phyloP scores from a whole-genome alignment of 495 filamentous ascomycete species.

The Symbiotaphrina buchneri region DNA sequence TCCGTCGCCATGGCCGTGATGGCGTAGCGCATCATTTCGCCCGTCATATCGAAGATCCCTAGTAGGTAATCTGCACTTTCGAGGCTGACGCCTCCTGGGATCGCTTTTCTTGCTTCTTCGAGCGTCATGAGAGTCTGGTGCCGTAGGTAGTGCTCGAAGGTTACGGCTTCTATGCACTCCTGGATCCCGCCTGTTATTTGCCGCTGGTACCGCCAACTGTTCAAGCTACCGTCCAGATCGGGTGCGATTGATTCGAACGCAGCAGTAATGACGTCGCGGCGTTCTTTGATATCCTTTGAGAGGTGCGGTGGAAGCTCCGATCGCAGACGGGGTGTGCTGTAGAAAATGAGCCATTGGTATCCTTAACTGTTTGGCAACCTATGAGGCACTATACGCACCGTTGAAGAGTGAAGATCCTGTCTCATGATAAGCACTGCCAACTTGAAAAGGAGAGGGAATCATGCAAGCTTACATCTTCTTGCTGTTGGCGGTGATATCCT shows the following conservation, averaged over 20 bases:
- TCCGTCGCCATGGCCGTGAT: conserved; percentile 55
- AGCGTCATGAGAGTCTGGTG: conserved; percentile 50
- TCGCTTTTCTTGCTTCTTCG: conserved; percentile 23
- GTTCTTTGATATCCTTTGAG: conserved; percentile 35
- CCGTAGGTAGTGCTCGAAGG: conserved; percentile 70
- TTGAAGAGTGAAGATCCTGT: conserved; percentile 81
- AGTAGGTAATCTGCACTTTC: conserved; percentile 74
- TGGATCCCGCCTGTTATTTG: conserved; percentile 64
- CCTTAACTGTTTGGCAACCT: background rate
- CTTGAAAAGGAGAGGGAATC: conserved; percentile 2
- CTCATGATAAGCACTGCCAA: conserved; percentile 2
- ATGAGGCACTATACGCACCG: conserved; percentile 42
- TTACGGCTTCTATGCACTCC: conserved; percentile 75
- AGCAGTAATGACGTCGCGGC: conserved; percentile 39
- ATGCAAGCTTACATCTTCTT: conserved; percentile 68
- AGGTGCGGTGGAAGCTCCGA: conserved; percentile 34
- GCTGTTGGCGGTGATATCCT: conserved; percentile 80
- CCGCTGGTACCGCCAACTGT: conserved; percentile 59
- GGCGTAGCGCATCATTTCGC: conserved; percentile 90
- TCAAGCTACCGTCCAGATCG: conserved; percentile 56
- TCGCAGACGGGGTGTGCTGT: background rate
- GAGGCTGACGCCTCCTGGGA: conserved; percentile 32
- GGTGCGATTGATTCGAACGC: conserved; percentile 41
- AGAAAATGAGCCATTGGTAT: background rate
- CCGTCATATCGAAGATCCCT: conserved; percentile 78